These are phyloP conservation scores for Stemphylium beticola DNA, from an alignment of 2,329 filamentous ascomycete genomes.

Conservation along the genomic window DNA sequence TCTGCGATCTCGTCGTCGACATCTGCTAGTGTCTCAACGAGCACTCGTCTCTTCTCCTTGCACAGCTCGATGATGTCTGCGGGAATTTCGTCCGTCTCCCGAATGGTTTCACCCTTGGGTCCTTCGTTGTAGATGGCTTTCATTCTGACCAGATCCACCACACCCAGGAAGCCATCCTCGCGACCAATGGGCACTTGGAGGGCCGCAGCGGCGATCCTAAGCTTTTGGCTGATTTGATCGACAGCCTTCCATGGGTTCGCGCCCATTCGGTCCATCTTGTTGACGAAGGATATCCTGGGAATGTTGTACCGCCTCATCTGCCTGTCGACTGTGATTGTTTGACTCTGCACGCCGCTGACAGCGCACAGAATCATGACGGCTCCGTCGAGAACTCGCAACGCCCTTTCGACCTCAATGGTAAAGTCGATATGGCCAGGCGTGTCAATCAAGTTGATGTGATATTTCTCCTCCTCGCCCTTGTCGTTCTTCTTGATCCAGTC, in stretches of 20 bases:
- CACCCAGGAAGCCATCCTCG: slow-evolving; percentile 90
- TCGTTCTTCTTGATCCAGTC: slow-evolving; percentile 87
- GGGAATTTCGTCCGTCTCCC: slow-evolving; percentile 80
- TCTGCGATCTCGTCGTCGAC: slow-evolving; percentile 98
- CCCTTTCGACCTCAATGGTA: slow-evolving; percentile 97
- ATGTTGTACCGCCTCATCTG: slow-evolving; percentile 99
- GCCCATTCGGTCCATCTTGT: slow-evolving; percentile 99
- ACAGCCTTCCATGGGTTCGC: slow-evolving; percentile 98
- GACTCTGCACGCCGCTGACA: slow-evolving; percentile 94
- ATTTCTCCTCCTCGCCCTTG: slow-evolving; percentile 79
- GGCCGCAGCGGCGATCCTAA: slow-evolving; percentile 90
- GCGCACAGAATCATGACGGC: slow-evolving; percentile 99
- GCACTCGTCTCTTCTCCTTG: slow-evolving; percentile 78
- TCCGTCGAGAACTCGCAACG: slow-evolving; percentile 90
- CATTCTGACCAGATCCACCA: slow-evolving; percentile 92
- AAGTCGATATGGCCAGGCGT: slow-evolving; percentile 99
- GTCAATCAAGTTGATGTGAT: slow-evolving; percentile 98
- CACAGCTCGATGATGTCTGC: slow-evolving; percentile 77
- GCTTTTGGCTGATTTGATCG: slow-evolving; percentile 95
- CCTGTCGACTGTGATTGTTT: slow-evolving; percentile 96
- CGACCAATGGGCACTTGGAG: slow-evolving; percentile 92
- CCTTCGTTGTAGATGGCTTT: slow-evolving; percentile 93
- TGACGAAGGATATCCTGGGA: slow-evolving; percentile 93
- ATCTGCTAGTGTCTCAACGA: slow-evolving; percentile 95
- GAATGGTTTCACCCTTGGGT: slow-evolving; percentile 74